Percentiles rank a stretch among this genome's conserved stretches.
phyloP scores from a whole-genome alignment of 2,329 filamentous ascomycete genomes.

The Cercospora zeina region DNA sequence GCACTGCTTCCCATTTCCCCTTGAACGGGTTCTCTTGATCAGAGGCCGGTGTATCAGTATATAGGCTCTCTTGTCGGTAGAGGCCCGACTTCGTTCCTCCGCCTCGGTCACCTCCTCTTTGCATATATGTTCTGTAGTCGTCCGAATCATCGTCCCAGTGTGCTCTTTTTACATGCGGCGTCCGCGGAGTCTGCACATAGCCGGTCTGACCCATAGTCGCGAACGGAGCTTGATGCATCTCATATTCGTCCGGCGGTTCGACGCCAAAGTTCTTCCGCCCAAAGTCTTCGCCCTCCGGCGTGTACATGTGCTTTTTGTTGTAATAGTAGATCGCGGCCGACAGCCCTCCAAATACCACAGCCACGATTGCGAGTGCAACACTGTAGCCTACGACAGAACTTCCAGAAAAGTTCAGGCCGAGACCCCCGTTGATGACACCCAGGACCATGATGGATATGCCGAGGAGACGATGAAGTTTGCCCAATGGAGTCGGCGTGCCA shows the following conservation, averaged over 20 bases:
- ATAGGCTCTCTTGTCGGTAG: conserved; percentile 21
- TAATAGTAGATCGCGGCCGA: conserved; percentile 22
- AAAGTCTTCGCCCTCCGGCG: conserved; percentile 27
- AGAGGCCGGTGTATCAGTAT: conserved; percentile 28
- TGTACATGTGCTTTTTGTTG: conserved; percentile 27
- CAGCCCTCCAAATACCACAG: conserved; percentile 25
- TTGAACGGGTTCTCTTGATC: conserved; percentile 28
- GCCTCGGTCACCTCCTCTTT: conserved; percentile 12
- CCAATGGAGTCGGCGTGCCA: conserved; percentile 45
- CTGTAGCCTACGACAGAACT: conserved; percentile 38
- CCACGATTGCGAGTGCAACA: conserved; percentile 28
- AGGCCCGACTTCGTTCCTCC: background rate
- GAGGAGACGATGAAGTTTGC: conserved; percentile 59
- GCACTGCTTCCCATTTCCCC: conserved; percentile 29
- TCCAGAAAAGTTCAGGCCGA: conserved; percentile 60
- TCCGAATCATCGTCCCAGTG: conserved; percentile 22
- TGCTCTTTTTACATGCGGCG: conserved; percentile 18
- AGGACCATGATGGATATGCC: conserved; percentile 57
- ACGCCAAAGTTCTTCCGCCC: conserved; percentile 17
- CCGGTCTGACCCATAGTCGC: conserved; percentile 22
- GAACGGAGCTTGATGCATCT: conserved; percentile 27
- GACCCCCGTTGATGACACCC: conserved; percentile 58
- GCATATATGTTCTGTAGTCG: conserved; percentile 22
- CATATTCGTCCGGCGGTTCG: conserved; percentile 26
- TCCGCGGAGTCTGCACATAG: conserved; percentile 30